Base-by-base conservation (phyloP, 306 rosid genomes). In the Quercus mongolica region DNA sequence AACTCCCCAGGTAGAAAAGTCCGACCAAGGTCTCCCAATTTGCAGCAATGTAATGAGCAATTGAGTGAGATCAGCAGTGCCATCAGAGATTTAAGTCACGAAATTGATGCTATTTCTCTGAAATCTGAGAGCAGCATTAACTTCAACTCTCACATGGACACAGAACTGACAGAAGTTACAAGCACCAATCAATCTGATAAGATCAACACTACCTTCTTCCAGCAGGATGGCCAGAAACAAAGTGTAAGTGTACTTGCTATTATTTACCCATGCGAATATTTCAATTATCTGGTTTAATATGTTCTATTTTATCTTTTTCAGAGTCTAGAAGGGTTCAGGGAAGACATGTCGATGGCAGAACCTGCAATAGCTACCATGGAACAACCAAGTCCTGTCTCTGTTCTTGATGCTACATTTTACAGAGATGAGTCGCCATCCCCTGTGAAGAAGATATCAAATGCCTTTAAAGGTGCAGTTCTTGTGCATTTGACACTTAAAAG, bases 351-450 rank as follows among this genome's bases (percentile, higher is more conserved):
- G 59, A 74, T 25, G 78, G 81, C 86, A 70, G 91, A 85, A 82
- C 78, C 80, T 55, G 73, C 75, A 76, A 78, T 63, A 80, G 81
- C 76, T 44, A 85, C 78, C 74, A 54, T 83, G 26, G 99, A 92
- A 79, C 97, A 92, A 79, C 98, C 97, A 57, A 95, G 98, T 81
- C 99, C 99, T 56, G 85, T 91, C 76, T 95, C 99, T 30, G 98
- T 95, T 81, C 98, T 95, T 63, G 99, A 94, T 82, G 85, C 92
- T 62, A 79, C 94, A 81, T 92, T 92, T 81, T 95, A 87, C 73
- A 82, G 88, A 75, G 99, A 95, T 9, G 98, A 95, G 56, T 94
- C 97, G 4, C 98, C 97, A 68, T 95, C 99, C 74, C 99, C 98
- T 10, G 87, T 95, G 78, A 92, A 82, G 88, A 92, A 84, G 89